Conservation (phyloP, 2,329 filamentous ascomycete species). For the Fusarium virguliforme region DNA sequence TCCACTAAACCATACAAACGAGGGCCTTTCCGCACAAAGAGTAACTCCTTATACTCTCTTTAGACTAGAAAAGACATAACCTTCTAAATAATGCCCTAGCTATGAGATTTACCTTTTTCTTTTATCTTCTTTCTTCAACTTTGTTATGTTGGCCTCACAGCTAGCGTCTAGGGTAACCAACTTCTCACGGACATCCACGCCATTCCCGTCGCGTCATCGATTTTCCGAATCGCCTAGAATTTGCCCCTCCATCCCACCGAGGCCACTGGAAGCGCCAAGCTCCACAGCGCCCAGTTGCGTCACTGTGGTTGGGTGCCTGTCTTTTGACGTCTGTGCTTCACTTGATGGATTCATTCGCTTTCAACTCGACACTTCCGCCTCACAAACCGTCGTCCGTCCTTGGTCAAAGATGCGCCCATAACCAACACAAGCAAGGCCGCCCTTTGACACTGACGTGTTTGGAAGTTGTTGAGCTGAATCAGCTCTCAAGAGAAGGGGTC, state of each 20-base stretch:
- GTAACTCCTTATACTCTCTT: too few species aligned
- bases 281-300: conserved; percentile 50
- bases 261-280: conserved; percentile 27
- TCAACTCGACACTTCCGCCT: conserved; percentile 39
- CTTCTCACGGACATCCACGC: background rate
- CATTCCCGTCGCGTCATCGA: conserved; percentile 42
- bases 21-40: too few species aligned
- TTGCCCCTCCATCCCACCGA: conserved; percentile 34
- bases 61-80: too few species aligned
- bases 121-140: background rate
- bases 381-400: background rate
- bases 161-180: conserved; percentile 28
- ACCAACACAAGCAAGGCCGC: conserved; percentile 6
- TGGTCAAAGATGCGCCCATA: conserved; percentile 15
- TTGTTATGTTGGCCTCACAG: background rate
- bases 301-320: conserved; percentile 55
- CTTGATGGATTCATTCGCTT: conserved; percentile 21
- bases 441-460: conserved; percentile 13
- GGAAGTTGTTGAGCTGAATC: conserved; percentile 13
- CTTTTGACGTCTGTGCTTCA: conserved; percentile 46
- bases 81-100: too few species aligned
- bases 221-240: conserved; percentile 41
- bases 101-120: too few species aligned
- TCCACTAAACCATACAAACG: too few species aligned
- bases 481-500: background rate